Conservation (phyloP, 2,329 filamentous ascomycete species). For the Chrysosporium keratinophilum region DNA sequence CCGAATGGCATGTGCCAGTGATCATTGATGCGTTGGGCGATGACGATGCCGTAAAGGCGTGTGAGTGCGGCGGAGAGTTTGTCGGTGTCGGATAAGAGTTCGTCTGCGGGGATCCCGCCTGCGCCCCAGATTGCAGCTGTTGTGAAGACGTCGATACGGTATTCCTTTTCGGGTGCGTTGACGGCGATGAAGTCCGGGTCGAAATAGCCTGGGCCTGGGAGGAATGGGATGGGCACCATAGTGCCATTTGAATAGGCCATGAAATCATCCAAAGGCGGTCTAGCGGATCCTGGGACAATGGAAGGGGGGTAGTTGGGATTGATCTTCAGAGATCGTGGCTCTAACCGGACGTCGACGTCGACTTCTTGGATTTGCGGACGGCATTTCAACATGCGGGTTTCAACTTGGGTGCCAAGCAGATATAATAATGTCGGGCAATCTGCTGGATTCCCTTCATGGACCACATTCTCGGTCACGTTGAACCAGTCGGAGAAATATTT, state of each 20-base stretch:
- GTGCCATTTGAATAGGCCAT: constrained; percentile 13
- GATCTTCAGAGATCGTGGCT: constrained; percentile 6
- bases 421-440: constrained; percentile 16
- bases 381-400: constrained; percentile 17
- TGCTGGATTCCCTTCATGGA: constrained; percentile 7
- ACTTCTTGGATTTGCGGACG: constrained; percentile 18
- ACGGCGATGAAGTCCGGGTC: constrained; percentile 11
- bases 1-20: constrained; percentile 11
- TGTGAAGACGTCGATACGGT: constrained; percentile 7
- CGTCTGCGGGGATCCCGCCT: constrained; percentile 9
- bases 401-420: constrained; percentile 14
- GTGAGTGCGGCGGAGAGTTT: constrained; percentile 4
- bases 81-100: constrained; percentile 5
- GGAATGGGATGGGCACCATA: constrained; percentile 4
- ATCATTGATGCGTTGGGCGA: constrained; percentile 12
- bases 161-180: constrained; percentile 1
- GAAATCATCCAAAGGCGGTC: constrained; percentile 9
- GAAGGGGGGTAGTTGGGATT: constrained; percentile 13
- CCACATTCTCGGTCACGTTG: constrained; percentile 9
- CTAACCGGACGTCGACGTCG: constrained; percentile 10
- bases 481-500: constrained; percentile 10
- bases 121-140: constrained; percentile 10
- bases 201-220: constrained; percentile 1
- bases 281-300: constrained; percentile 7
- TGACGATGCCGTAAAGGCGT: constrained; percentile 9